Evolutionary conservation across 805 yeast genomes (phyloP).

Genomic region (Ogataea corticis): DNA sequence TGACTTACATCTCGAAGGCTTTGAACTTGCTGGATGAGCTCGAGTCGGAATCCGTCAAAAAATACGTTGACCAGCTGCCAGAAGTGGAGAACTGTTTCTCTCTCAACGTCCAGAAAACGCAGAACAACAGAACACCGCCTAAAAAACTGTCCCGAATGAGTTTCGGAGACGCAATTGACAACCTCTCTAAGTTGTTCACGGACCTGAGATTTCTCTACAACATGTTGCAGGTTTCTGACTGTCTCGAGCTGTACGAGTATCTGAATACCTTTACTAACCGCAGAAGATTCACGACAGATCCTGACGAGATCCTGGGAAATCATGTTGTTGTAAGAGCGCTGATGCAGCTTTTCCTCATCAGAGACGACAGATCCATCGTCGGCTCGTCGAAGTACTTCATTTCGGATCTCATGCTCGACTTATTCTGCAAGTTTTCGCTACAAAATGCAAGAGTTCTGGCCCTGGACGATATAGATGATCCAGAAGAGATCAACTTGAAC

Average conservation of each 20-base stretch:
- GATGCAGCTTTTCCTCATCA: constrained; percentile 58
- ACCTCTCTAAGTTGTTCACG: constrained; percentile 31
- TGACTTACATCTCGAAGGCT: constrained; percentile 9
- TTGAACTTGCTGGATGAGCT: constrained; percentile 9
- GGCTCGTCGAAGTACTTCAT: constrained; percentile 45
- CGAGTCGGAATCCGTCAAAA: constrained; percentile 4
- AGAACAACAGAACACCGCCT: constrained; percentile 51
- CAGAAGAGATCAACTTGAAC: constrained; percentile 24
- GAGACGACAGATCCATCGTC: constrained; percentile 60
- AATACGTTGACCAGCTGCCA: constrained; percentile 25
- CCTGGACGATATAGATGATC: constrained; percentile 8
- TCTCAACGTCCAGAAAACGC: constrained; percentile 46
- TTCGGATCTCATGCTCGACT: constrained; percentile 36
- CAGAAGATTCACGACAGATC: constrained; percentile 25
- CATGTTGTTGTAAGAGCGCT: constrained; percentile 61
- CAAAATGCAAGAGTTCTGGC: constrained; percentile 24
- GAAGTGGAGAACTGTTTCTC: constrained; percentile 43
- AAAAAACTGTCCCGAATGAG: constrained; percentile 31
- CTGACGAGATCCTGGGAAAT: constrained; percentile 34
- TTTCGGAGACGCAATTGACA: constrained; percentile 19
- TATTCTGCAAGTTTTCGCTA: constrained; percentile 22
- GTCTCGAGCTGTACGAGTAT: constrained; percentile 29
- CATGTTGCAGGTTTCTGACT: constrained; percentile 31
- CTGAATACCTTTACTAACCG: constrained; percentile 27
- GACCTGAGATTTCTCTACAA: constrained; percentile 41